Evolutionary conservation across 495 filamentous ascomycete species (phyloP), one percentile per base, ranked within the genome.

Genomic region (Staphylotrichum longicolle): DNA sequence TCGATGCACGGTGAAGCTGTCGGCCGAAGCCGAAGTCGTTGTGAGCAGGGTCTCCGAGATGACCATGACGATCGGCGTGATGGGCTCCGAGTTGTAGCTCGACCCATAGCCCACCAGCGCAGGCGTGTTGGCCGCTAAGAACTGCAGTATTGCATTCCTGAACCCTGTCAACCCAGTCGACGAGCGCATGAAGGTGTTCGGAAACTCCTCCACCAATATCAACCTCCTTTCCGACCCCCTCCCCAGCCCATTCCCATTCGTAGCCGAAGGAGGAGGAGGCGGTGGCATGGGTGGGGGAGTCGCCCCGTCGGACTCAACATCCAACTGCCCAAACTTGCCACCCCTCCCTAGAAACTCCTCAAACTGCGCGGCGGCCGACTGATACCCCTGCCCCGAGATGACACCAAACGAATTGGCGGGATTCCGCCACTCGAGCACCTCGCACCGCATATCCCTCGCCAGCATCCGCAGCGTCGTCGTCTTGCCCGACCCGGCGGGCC

Each of bases 181-280:
- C 0, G 83, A 86, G 46, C 84, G 82, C 30, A 83, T 82, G 61
- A 92, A 86, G 0, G 89, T 88, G 65, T 89, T 91, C 1, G 95
- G 95, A 70, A 96, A 97, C 70, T 99, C 95, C 78, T 99, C 95
- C 53, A 99, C 81, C 8, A 98, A 73, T 47, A 97, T 88, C 39
- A 96, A 70, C 64, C 76, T 77, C 63, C 68, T 74, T 14, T 66
- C 60, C 54, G 62, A 61, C 42, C 65, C 64, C 44, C 61, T 34
- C 49, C 47, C 8, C 51, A 41, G 1, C n/a, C 50, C 54, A 40
- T 34, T 60, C 8, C 11, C 15, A 11, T 34, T 11, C 3, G 57
- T 14, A 6, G n/a, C 27, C 46, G 53, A 15, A 12, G 30, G 15
- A 33, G 20, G 27, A 5, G 34, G 40, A 6, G 63, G 46, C 12